phyloP scores from a whole-genome alignment of 1,139 yeast genomes.

The Arxiozyma telluris region DNA sequence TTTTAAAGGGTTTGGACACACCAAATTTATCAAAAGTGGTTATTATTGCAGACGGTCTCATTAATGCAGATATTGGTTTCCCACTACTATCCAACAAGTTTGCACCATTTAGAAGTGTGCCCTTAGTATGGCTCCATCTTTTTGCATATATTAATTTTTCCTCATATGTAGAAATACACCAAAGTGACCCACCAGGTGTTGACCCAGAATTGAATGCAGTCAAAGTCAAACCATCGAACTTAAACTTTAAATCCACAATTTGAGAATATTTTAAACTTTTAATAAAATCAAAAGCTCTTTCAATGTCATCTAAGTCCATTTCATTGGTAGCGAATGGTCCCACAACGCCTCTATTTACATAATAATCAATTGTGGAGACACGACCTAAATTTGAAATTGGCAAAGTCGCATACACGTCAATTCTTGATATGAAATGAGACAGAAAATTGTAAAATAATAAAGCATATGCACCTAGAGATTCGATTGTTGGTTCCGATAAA shows the following conservation, averaged over 20 bases:
- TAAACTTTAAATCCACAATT: constrained; percentile 47
- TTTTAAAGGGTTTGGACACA: constrained; percentile 54
- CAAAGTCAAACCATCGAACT: constrained; percentile 53
- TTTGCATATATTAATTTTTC: constrained; percentile 84
- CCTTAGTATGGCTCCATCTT: constrained; percentile 91
- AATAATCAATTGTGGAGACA: constrained; percentile 72
- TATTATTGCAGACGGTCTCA: constrained; percentile 77
- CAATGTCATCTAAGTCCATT: constrained; percentile 67
- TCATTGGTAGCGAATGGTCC: constrained; percentile 62
- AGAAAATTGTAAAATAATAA: constrained; percentile 57
- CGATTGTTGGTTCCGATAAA: constrained; percentile 77
- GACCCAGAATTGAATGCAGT: constrained; percentile 92
- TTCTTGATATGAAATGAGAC: constrained; percentile 43
- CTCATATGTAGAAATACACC: constrained; percentile 66
- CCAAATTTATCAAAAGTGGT: constrained; percentile 59
- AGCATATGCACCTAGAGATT: constrained; percentile 75
- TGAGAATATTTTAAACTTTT: constrained; percentile 71
- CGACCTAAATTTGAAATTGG: constrained; percentile 86
- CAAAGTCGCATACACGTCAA: constrained; percentile 78
- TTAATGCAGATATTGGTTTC: constrained; percentile 51
- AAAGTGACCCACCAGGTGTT: constrained; percentile 74
- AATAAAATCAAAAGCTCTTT: constrained; percentile 65
- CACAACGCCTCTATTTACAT: constrained; percentile 59
- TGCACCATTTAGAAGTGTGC: constrained; percentile 77
- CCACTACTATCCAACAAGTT: constrained; percentile 47